These are phyloP conservation scores for Amyloporia xantha DNA, from an alignment of 768 basidiomycete species.

Conservation along the genomic window DNA sequence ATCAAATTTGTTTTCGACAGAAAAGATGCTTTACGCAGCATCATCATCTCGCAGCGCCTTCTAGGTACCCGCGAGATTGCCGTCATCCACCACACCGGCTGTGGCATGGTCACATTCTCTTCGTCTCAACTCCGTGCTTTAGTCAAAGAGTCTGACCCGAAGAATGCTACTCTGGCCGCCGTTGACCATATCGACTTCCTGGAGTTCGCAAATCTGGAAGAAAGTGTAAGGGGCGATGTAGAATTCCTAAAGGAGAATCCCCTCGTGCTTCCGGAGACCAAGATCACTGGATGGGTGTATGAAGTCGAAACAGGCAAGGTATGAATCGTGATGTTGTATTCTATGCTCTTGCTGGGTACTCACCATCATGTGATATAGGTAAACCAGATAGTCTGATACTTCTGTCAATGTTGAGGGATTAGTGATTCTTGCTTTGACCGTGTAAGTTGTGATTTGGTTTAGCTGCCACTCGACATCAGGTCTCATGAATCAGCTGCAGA, in stretches of 20 bases:
- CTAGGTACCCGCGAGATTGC: constrained; percentile 65
- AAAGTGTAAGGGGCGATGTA: constrained; percentile 53
- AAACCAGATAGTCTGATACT: no score
- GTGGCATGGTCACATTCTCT: constrained; percentile 66
- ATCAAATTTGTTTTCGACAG: constrained; percentile 26
- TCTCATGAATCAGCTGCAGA: no score
- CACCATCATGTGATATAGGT: no score
- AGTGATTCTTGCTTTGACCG: no score
- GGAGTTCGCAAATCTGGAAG: constrained; percentile 45
- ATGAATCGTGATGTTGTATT: no score
- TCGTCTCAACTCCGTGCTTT: constrained; percentile 41
- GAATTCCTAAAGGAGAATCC: constrained; percentile 49
- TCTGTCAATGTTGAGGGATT: no score
- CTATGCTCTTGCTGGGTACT: no score
- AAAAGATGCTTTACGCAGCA: constrained; percentile 57
- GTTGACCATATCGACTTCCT: constrained; percentile 49
- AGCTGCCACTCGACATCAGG: no score
- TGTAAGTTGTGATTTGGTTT: no score
- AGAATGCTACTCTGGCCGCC: constrained; percentile 18
- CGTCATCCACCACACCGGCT: constrained; percentile 65
- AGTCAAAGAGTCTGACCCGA: constrained; percentile 41
- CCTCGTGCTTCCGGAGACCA: constrained; percentile 45
- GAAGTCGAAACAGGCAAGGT: constrained; percentile 60
- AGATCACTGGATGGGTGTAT: constrained; percentile 62
- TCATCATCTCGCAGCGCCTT: constrained; percentile 68